Percentiles rank a stretch among this genome's conserved stretches.
These are phyloP conservation scores for Cytidiella melzeri DNA, from an alignment of 768 basidiomycete genomes.

Conservation along the genomic window DNA sequence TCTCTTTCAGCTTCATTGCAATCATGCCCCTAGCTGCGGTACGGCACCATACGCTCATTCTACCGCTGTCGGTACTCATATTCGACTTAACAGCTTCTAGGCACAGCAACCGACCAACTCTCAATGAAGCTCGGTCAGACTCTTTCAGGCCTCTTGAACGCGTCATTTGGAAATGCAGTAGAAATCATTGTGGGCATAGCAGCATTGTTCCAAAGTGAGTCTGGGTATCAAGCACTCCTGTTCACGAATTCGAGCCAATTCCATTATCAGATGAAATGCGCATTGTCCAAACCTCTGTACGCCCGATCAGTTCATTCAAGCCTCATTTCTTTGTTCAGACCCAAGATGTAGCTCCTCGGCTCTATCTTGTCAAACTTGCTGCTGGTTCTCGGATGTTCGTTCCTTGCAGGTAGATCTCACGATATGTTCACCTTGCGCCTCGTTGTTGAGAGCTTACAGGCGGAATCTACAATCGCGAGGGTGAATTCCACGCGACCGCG, in stretches of 20 bases:
- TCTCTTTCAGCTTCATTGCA: conserved; percentile 71
- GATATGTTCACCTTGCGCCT: not conserved
- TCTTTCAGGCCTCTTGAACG: conserved; percentile 81
- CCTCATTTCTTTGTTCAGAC: not conserved
- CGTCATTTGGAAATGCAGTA: conserved; percentile 77
- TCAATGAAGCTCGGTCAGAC: conserved; percentile 77
- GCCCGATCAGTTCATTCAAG: too few relatives aligned
- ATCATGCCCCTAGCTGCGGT: conserved; percentile 88
- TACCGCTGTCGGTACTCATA: not conserved
- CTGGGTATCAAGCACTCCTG: conserved; percentile 7
- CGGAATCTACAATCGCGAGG: conserved; percentile 60
- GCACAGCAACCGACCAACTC: conserved; percentile 79
- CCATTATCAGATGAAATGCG: conserved; percentile 59
- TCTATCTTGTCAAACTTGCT: conserved; percentile 89
- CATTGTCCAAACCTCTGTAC: conserved; percentile 86
- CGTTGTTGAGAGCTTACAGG: conserved; percentile 31
- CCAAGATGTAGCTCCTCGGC: conserved; percentile 68
- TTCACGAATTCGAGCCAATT: not conserved
- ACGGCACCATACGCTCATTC: conserved; percentile 10
- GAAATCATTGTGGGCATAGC: conserved; percentile 89
- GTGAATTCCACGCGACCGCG: conserved; percentile 73
- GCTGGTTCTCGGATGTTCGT: conserved; percentile 86
- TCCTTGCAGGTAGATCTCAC: conserved; percentile 59
- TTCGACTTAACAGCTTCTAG: conserved; percentile 56
- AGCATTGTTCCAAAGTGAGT: conserved; percentile 67